Evolutionary conservation across 1,284 basidiomycete species (phyloP).

Genomic region (Lentinula novae-zelandiae): DNA sequence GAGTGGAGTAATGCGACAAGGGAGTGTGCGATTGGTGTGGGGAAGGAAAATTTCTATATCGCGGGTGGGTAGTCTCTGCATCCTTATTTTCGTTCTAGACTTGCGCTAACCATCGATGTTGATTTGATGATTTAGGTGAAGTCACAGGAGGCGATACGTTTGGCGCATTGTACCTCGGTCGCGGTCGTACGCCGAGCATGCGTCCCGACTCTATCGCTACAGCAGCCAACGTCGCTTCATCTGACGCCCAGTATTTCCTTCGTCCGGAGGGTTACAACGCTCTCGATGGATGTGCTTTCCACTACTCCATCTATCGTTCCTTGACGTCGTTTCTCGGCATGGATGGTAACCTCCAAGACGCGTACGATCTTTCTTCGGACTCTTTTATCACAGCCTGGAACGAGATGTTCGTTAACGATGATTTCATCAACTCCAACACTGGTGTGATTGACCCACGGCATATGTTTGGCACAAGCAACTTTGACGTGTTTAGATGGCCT

Average conservation of each 20-base stretch:
- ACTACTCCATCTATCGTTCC: conserved; percentile 88
- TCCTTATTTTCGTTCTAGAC: too few relatives aligned
- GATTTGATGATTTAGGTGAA: conserved; percentile 35
- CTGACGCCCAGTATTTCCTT: conserved; percentile 73
- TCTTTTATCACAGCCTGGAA: conserved; percentile 82
- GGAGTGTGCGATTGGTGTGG: conserved; percentile 63
- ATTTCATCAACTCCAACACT: conserved; percentile 73
- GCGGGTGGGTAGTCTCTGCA: conserved; percentile 40
- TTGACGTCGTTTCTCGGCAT: conserved; percentile 84
- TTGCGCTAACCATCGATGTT: too few relatives aligned
- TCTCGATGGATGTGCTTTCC: conserved; percentile 82
- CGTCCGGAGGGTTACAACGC: conserved; percentile 58
- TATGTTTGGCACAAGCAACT: conserved; percentile 88
- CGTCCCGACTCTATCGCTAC: conserved; percentile 58
- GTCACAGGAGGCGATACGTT: conserved; percentile 92
- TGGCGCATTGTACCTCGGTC: conserved; percentile 82
- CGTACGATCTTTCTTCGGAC: conserved; percentile 77
- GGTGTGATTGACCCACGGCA: conserved; percentile 77
- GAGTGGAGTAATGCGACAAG: conserved; percentile 73
- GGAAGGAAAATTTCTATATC: conserved; percentile 89
- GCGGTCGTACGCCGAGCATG: conserved; percentile 77
- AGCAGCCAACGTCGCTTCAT: conserved; percentile 60
- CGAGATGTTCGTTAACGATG: conserved; percentile 83
- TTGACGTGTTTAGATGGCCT: conserved; percentile 92
- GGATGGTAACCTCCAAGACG: conserved; percentile 88